Evolutionary conservation across 495 filamentous ascomycete genomes (phyloP).

Genomic region (Sabuloglossum arenarium): DNA sequence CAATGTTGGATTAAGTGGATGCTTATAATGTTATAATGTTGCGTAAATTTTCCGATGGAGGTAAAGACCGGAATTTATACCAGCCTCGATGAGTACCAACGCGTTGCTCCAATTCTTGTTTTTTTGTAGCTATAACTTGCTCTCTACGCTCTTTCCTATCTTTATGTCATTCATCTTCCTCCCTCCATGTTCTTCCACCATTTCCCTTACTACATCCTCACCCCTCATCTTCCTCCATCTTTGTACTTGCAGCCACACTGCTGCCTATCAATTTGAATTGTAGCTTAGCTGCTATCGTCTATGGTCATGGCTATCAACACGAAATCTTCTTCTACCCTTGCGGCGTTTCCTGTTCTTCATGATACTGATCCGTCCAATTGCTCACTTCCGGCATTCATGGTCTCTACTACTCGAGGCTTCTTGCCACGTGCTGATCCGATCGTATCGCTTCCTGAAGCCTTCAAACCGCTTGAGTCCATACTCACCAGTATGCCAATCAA

Average conservation of each 20-base stretch:
- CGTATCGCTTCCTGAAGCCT: constrained; percentile 40
- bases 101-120: constrained; percentile 17
- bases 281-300: not conserved
- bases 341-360: constrained; percentile 13
- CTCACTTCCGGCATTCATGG: constrained; percentile 62
- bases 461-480: constrained; percentile 44
- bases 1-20: too few relatives aligned
- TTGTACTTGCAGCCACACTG: not conserved
- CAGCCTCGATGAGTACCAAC: constrained; percentile 38
- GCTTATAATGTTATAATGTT: too few relatives aligned
- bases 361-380: constrained; percentile 36
- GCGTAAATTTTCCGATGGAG: too few relatives aligned
- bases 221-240: not conserved
- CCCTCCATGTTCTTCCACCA: constrained; percentile 4
- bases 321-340: constrained; percentile 5
- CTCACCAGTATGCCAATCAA: constrained; percentile 55
- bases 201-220: not conserved
- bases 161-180: not conserved
- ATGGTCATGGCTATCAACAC: not conserved
- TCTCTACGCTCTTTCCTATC: not conserved
- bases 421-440: constrained; percentile 42
- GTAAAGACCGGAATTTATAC: constrained; percentile 38
- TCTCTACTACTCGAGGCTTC: constrained; percentile 68
- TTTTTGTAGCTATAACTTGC: too few relatives aligned
- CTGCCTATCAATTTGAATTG: not conserved